These are phyloP conservation scores for Maudiozyma pseudohumilis DNA, from an alignment of 805 yeast genomes.

Conservation along the genomic window DNA sequence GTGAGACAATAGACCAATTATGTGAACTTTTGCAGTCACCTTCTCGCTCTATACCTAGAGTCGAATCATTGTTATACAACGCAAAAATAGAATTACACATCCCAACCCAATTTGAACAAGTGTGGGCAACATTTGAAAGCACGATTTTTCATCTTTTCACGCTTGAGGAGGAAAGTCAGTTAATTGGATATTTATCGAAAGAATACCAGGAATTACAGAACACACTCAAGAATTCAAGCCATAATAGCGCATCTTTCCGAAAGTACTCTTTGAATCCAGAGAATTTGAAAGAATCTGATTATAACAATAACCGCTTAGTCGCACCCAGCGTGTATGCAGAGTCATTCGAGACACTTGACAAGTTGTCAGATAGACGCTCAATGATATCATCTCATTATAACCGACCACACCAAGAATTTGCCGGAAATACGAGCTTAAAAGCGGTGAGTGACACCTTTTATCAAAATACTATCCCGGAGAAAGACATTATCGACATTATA, in stretches of 20 bases:
- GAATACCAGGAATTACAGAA: conserved; percentile 13
- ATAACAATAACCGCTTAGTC: conserved; percentile 4
- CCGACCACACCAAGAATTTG: conserved; percentile 5
- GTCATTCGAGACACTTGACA: conserved; percentile 33
- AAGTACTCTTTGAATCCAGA: conserved; percentile 5
- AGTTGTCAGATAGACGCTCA: conserved; percentile 32
- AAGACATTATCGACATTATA: conserved; percentile 37
- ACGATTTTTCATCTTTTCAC: conserved; percentile 12
- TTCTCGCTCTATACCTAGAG: conserved; percentile 10
- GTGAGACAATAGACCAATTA: conserved; percentile 13
- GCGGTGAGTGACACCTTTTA: conserved; percentile 22
- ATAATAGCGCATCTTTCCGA: neutral
- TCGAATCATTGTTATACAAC: conserved; percentile 14
- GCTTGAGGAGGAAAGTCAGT: conserved; percentile 13
- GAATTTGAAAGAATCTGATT: conserved; percentile 3
- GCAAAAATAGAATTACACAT: conserved; percentile 12
- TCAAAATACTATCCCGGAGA: conserved; percentile 30
- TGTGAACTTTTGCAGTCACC: conserved; percentile 12
- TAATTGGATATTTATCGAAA: conserved; percentile 13
- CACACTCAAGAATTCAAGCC: neutral
- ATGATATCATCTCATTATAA: conserved; percentile 22
- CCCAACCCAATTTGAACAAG: conserved; percentile 8
- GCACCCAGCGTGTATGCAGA: conserved; percentile 27
- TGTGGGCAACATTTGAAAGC: conserved; percentile 18
- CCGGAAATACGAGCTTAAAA: conserved; percentile 12